Evolutionary conservation across 495 filamentous ascomycete species (phyloP).

Genomic region (Thozetella sp.): DNA sequence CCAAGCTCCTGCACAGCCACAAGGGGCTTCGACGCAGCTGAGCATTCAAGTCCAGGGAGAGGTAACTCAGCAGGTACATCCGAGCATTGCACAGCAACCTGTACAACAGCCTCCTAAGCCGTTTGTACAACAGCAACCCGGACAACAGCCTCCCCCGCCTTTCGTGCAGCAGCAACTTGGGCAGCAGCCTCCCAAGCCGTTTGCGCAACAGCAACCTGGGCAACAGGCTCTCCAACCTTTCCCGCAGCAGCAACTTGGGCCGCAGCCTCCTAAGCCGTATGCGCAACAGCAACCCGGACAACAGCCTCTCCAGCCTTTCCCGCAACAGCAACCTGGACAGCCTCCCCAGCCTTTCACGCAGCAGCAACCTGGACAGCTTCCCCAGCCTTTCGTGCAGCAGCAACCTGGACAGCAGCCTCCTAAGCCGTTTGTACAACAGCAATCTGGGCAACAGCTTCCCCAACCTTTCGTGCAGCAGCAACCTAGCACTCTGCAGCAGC

Average conservation of each 20-base stretch:
- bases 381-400: background rate
- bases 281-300: conserved; percentile 8
- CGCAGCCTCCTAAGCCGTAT: too few species aligned
- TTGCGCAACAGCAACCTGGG: background rate
- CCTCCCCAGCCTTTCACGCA: conserved; percentile 2
- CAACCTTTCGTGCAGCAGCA: background rate
- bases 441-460: background rate
- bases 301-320: conserved; percentile 1
- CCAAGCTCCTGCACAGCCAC: too few species aligned
- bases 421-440: background rate
- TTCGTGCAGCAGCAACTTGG: background rate
- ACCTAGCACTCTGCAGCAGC: conserved; percentile 1
- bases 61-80: conserved; percentile 2
- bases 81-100: background rate
- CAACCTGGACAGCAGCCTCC: background rate
- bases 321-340: background rate
- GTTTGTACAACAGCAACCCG: background rate
- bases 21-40: too few species aligned
- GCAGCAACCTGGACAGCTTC: conserved; percentile 4
- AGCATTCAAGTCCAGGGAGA: too few species aligned
- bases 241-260: too few species aligned
- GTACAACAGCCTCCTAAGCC: background rate
- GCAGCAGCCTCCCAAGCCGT: background rate
- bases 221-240: background rate
- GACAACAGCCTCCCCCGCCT: background rate